Percentiles rank a stretch among this genome's conserved stretches.
These are phyloP conservation scores for Fusarium sp. DNA, from an alignment of 2,329 filamentous ascomycete genomes.

Conservation along the genomic window DNA sequence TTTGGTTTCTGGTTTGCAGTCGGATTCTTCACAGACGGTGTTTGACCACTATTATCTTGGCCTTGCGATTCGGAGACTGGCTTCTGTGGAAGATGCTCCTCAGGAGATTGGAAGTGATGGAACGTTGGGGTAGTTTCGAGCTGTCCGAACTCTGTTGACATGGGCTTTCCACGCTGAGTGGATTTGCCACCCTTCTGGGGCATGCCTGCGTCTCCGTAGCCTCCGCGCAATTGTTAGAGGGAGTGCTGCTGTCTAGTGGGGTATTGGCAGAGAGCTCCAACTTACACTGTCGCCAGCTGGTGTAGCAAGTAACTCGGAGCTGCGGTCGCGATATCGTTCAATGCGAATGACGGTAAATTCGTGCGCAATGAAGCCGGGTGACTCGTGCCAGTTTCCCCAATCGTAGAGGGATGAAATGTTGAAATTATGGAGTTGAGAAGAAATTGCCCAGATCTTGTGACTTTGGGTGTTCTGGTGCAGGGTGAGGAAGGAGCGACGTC, in stretches of 20 bases:
- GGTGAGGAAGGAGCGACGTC: not conserved
- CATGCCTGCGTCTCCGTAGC: slow-evolving; percentile 16
- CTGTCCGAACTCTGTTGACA: slow-evolving; percentile 40
- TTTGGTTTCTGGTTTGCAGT: not conserved
- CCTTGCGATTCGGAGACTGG: not conserved
- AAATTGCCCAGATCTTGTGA: not conserved
- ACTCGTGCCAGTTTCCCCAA: not conserved
- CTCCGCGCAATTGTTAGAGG: slow-evolving; percentile 6
- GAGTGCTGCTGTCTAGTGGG: slow-evolving; percentile 2
- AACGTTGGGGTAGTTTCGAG: slow-evolving; percentile 48
- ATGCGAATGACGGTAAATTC: not conserved
- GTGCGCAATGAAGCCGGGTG: not conserved
- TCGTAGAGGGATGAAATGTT: not conserved
- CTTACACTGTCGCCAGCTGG: slow-evolving; percentile 5
- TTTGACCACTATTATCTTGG: not conserved
- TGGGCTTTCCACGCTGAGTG: slow-evolving; percentile 25
- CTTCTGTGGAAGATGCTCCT: not conserved
- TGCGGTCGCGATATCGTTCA: not conserved
- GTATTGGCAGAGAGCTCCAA: not conserved
- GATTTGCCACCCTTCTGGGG: slow-evolving; percentile 28
- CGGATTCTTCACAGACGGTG: not conserved
- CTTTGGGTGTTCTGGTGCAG: not conserved
- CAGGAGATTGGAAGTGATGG: slow-evolving; percentile 35
- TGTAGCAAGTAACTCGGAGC: not conserved
- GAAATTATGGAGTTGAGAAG: not conserved